Evolutionary conservation across 1,284 basidiomycete genomes (phyloP).

Genomic region (Pseudozyma thailandica): DNA sequence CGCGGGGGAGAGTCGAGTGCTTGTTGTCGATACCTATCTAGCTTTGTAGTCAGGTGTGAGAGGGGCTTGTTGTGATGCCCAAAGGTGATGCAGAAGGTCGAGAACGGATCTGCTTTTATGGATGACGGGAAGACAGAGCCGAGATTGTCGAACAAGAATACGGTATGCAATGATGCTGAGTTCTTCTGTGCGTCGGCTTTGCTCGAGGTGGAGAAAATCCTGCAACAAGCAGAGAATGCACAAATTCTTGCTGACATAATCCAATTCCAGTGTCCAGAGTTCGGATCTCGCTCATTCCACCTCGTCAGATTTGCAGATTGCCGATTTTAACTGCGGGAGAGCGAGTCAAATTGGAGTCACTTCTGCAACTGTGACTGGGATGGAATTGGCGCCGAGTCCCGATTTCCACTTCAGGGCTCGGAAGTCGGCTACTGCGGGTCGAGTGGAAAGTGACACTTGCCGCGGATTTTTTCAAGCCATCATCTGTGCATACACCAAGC

Average conservation of each 20-base stretch:
- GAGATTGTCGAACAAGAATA: background rate
- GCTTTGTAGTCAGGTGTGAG: background rate
- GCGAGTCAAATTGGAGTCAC: conserved; percentile 26
- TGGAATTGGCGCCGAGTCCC: background rate
- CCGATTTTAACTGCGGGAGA: background rate
- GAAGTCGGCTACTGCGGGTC: conserved; percentile 10
- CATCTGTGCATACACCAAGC: background rate
- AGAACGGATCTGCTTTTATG: conserved; percentile 8
- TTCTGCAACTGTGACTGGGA: background rate
- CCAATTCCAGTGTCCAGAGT: background rate
- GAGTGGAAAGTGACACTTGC: background rate
- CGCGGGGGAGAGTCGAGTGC: background rate
- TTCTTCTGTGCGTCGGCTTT: background rate
- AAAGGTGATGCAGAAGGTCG: no score
- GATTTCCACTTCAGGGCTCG: background rate
- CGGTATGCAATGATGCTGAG: conserved; percentile 3
- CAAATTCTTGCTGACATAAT: conserved; percentile 46
- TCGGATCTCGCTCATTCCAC: conserved; percentile 11
- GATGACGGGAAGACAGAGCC: conserved; percentile 1
- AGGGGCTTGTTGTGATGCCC: background rate
- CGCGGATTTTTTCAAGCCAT: conserved; percentile 1
- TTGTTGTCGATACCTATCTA: background rate
- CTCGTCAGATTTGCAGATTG: background rate
- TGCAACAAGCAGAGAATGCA: background rate
- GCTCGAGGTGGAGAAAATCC: conserved; percentile 33